Evolutionary conservation across 768 basidiomycete genomes (phyloP), one percentile per base, ranked within the genome.

Genomic region (Boletus pseudopeckii): DNA sequence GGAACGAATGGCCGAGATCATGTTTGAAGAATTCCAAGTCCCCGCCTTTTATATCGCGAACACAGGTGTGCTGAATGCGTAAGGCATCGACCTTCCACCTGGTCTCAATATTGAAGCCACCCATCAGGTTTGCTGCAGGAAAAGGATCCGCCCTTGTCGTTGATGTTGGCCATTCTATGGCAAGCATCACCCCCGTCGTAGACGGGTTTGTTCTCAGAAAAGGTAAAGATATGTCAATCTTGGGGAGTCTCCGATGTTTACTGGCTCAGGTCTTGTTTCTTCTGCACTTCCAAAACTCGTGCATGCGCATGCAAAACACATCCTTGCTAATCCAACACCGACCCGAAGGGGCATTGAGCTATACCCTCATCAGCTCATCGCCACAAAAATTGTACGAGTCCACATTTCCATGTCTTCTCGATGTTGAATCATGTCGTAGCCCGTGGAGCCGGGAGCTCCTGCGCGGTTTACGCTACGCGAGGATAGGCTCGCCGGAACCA

Each of bases 41-140:
- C 96, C 97, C 9, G 97, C 95, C 3, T 94, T 96, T 73, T 99
- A 98, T 68, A 90, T 96, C 37, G 93, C 95, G 15, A 97, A 98
- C 66, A 90, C 90, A 22, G 89, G 91, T 20, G 96, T 98, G 14
- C 73, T 98, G 52, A 95, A 91, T 67, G 89, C 96, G 92, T 98
- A 71, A 62, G 64, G 24, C 84, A 72, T 37, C 22, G 34, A 33
- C 30, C 32, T 32, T 53, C 37, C 20, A 48, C 2, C 10, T 15
- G 32, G n/a, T 53, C 50, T 54, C 6, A 13, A 50, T 48, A 50
- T 52, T 61, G 45, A 64, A 54, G 49, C 41, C 46, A 39, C 39
- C 5, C 41, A 34, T 26, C 30, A 98, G 95, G 4, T 99, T 99
- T 69, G 92, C 96, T 15, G 89, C 95, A 48, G 97, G 97, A 28